Percentiles rank a stretch among this genome's conserved stretches.
Evolutionary conservation across 2,329 filamentous ascomycete genomes (phyloP).

Genomic region (Trichoderma aggressivum): DNA sequence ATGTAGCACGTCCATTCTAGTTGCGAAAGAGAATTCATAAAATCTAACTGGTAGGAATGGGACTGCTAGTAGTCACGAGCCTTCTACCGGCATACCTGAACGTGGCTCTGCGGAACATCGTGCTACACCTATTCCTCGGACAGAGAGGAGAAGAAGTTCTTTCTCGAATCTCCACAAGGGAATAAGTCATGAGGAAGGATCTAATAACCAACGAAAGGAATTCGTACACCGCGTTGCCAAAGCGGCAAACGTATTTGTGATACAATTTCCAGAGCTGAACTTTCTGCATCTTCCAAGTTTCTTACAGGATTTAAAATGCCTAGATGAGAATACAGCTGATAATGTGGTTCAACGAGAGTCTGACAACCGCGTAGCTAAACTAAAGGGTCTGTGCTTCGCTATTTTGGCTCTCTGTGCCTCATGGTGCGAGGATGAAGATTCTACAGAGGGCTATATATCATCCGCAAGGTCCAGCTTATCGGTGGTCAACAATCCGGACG

Average conservation of each 20-base stretch:
- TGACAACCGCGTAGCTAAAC: not conserved
- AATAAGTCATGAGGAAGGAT: not conserved
- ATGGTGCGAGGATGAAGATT: not conserved
- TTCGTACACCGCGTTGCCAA: not conserved
- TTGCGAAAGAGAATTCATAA: not conserved
- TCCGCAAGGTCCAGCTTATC: not conserved
- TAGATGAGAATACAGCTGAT: not conserved
- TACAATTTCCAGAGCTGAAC: not conserved
- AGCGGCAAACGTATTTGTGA: not conserved
- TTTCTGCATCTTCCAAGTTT: not conserved
- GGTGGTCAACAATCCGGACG: not conserved
- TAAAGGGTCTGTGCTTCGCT: not conserved
- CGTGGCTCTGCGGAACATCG: not conserved
- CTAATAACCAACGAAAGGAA: not conserved
- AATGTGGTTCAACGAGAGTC: not conserved
- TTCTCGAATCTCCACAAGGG: not conserved
- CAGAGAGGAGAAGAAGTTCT: not conserved
- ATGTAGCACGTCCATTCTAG: not conserved
- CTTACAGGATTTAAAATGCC: not conserved
- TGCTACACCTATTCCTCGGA: not conserved
- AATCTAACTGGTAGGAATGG: not conserved
- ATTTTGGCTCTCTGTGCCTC: not conserved
- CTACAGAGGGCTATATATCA: not conserved
- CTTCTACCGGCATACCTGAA: not conserved
- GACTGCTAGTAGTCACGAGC: not conserved